Conservation (phyloP, 2,329 filamentous ascomycete genomes). For the Epichloe brachyelytri region DNA sequence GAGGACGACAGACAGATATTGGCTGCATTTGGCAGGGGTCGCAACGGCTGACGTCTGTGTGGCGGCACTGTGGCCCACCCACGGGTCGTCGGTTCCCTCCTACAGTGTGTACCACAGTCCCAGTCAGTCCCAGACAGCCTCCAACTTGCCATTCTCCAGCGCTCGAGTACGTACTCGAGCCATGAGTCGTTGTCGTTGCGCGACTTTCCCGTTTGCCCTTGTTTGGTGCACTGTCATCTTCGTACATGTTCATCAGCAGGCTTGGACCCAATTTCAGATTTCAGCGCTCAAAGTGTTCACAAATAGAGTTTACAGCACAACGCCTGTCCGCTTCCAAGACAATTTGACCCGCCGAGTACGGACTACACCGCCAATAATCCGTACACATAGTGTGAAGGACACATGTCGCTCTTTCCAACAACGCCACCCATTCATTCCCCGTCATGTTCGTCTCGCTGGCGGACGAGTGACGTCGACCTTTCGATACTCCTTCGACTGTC, state of each 20-base stretch:
- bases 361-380: neutral
- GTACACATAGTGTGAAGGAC: neutral
- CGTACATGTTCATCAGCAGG: too few relatives aligned
- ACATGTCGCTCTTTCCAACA: slow-evolving; percentile 1
- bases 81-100: too few relatives aligned
- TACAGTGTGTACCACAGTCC: too few relatives aligned
- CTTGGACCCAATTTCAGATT: neutral
- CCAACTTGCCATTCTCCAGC: too few relatives aligned
- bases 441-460: neutral
- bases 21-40: neutral
- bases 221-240: too few relatives aligned
- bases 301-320: neutral
- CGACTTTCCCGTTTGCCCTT: too few relatives aligned
- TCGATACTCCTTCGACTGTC: neutral
- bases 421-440: neutral
- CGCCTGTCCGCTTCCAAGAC: neutral
- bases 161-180: too few relatives aligned
- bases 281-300: neutral
- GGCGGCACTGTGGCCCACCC: too few relatives aligned
- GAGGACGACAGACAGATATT: too few relatives aligned
- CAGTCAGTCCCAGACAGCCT: too few relatives aligned
- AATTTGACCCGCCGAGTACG: neutral
- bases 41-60: too few relatives aligned
- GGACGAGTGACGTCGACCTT: neutral
- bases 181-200: too few relatives aligned